Evolutionary conservation across 176 grass and related monocot species (phyloP).

Genomic region (Carex parvula): DNA sequence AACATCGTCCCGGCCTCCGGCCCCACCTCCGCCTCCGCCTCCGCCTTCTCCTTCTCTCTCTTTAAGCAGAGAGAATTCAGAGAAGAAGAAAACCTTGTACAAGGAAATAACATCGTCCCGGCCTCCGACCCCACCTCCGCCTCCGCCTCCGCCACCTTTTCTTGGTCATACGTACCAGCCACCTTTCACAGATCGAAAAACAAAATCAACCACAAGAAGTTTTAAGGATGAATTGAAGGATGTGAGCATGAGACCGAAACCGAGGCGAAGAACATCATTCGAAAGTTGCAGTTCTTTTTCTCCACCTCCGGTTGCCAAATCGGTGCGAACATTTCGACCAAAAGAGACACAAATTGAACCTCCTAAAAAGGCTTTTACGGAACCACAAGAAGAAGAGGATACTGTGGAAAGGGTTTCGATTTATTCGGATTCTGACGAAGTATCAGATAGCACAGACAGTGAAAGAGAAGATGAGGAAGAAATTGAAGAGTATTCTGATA

Average conservation of each 20-base stretch:
- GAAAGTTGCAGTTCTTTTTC: conserved; percentile 27
- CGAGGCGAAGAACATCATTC: conserved; percentile 45
- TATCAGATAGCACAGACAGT: conserved; percentile 53
- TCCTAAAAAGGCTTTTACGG: conserved; percentile 14
- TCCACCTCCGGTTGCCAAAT: conserved; percentile 28
- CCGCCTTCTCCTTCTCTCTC: conserved; percentile 53
- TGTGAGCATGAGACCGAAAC: conserved; percentile 34
- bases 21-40: conserved; percentile 64
- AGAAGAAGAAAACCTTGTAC: conserved; percentile 43
- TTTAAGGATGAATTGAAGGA: conserved; percentile 84
- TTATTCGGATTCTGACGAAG: conserved; percentile 36
- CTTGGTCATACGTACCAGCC: conserved; percentile 41
- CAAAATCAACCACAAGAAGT: conserved; percentile 41
- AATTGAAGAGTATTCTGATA: conserved; percentile 34
- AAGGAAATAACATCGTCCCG: conserved; percentile 31
- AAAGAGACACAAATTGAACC: conserved; percentile 33
- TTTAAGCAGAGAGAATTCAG: conserved; percentile 43
- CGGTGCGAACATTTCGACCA: conserved; percentile 50
- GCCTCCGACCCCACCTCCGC: conserved; percentile 61
- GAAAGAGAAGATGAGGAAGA: conserved; percentile 29
- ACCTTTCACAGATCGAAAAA: conserved; percentile 24
- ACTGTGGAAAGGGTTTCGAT: conserved; percentile 40
- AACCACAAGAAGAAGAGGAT: conserved; percentile 43
- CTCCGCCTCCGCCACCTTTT: conserved; percentile 64
- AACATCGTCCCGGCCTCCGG: conserved; percentile 36